Base-by-base conservation (phyloP, 2,329 filamentous ascomycete species). In the Didymella arachidicola region DNA sequence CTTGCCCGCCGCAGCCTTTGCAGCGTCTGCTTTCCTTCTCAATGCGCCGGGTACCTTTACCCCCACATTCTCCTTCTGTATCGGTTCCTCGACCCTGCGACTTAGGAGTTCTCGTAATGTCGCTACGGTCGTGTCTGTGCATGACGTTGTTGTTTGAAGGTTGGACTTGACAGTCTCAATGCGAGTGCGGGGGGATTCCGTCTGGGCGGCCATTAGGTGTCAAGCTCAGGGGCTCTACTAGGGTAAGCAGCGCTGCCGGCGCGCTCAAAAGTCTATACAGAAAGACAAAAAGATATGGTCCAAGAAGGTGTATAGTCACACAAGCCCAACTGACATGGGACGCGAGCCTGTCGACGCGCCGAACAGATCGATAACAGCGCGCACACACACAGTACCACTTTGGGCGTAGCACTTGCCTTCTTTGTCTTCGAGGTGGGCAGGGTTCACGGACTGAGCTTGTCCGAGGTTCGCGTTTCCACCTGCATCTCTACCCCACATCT, bases 81-180 rank as follows among this genome's bases (percentile, higher is more conserved):
- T 43, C 2, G 60, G 62, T 51, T 77, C 78, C 26, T 79, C 73
- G 16, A 77, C 65, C 12, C 65, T 66, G 29, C 59, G 62, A 7
- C 62, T 50, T 0, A 86, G 74, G 16, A 86, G 69, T 12, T 78
- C 76, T 63, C 79, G 82, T 53, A 86, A 77, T 22, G 78, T 69
- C 45, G 76, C 71, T 5, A 79, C 76, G 2, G 81, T 84, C 11
- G 78, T 69, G 14, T 80, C 73, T 29, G 82, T 79, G 65, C 83
- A 85, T 66, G 81, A 82, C 51, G 80, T 72, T 64, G 78, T 77
- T 19, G 81, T 80, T 48, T 73, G 69, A 38, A 84, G 76, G 50
- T 82, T 79, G 64, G 70, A 72, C 69, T 81, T 83, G 70, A 84
- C 78, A 56, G 75, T 78, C 57, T 83, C 80, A 64, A 79, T 78